Evolutionary conservation across 768 basidiomycete genomes (phyloP).

Genomic region (Boletus barrowsii): DNA sequence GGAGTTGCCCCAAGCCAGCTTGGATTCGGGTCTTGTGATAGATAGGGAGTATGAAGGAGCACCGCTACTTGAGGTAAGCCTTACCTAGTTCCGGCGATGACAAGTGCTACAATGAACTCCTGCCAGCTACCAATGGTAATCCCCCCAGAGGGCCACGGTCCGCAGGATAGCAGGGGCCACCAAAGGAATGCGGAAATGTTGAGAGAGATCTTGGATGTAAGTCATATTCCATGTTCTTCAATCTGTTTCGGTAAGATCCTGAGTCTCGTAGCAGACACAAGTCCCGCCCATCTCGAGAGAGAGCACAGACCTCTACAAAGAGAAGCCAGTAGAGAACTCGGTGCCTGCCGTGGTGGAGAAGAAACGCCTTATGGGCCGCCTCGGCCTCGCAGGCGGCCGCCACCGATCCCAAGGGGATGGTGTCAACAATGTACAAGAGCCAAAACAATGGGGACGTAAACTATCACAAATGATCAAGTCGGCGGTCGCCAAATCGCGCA

Average conservation of each 20-base stretch:
- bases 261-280: conserved; percentile 12
- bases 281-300: background rate
- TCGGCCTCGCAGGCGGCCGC: conserved; percentile 4
- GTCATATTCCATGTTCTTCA: background rate
- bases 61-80: conserved; percentile 26
- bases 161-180: background rate
- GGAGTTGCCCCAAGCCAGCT: conserved; percentile 28
- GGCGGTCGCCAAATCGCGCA: conserved; percentile 20
- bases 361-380: conserved; percentile 4
- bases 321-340: background rate
- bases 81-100: background rate
- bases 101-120: conserved; percentile 1
- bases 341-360: conserved; percentile 5
- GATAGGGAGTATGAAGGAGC: conserved; percentile 20
- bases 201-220: conserved; percentile 18
- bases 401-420: background rate
- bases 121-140: conserved; percentile 12
- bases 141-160: background rate
- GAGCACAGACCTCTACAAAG: conserved; percentile 8
- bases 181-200: conserved; percentile 8
- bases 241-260: background rate
- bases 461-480: conserved; percentile 19
- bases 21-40: conserved; percentile 29
- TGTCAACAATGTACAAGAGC: conserved; percentile 7
- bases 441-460: conserved; percentile 9